These are phyloP conservation scores for Xylariaceae sp. DNA, from an alignment of 2,329 filamentous ascomycete genomes.

Conservation along the genomic window DNA sequence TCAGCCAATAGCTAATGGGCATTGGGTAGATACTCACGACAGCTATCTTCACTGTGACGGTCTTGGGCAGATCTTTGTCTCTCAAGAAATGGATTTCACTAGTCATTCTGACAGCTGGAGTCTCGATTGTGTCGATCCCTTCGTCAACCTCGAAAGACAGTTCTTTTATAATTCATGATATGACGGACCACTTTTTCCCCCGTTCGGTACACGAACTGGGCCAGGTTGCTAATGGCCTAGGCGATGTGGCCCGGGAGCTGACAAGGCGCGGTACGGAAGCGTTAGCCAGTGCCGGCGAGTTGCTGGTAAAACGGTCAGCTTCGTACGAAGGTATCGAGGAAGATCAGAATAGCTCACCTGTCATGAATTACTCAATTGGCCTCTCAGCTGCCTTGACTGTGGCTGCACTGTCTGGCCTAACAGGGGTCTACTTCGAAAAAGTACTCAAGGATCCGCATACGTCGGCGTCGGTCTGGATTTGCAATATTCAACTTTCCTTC, in stretches of 20 bases:
- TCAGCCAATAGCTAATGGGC: conserved; percentile 15
- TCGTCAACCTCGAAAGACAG: conserved; percentile 61
- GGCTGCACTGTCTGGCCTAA: conserved; percentile 81
- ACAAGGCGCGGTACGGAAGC: conserved; percentile 55
- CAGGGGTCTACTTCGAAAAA: conserved; percentile 89
- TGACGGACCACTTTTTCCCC: conserved; percentile 74
- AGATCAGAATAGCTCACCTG: conserved; percentile 58
- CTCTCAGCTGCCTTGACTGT: conserved; percentile 79
- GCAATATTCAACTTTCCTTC: conserved; percentile 92
- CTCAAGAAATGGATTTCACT: conserved; percentile 81
- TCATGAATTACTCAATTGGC: conserved; percentile 81
- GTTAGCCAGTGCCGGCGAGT: conserved; percentile 44
- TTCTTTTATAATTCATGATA: conserved; percentile 67
- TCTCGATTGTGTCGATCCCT: conserved; percentile 85
- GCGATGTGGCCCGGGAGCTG: conserved; percentile 57
- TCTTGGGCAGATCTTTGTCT: conserved; percentile 75
- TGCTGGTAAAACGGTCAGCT: conserved; percentile 74
- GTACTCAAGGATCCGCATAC: conserved; percentile 84
- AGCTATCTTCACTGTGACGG: conserved; percentile 81
- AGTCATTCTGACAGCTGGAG: conserved; percentile 78
- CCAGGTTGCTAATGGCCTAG: conserved; percentile 62
- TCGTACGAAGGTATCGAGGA: conserved; percentile 89
- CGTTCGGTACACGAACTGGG: conserved; percentile 80
- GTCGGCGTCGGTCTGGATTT: conserved; percentile 84
- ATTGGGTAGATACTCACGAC: conserved; percentile 75